Evolutionary conservation across 2,329 filamentous ascomycete genomes (phyloP), one percentile per base, ranked within the genome.

Genomic region (Claviceps maximensis): DNA sequence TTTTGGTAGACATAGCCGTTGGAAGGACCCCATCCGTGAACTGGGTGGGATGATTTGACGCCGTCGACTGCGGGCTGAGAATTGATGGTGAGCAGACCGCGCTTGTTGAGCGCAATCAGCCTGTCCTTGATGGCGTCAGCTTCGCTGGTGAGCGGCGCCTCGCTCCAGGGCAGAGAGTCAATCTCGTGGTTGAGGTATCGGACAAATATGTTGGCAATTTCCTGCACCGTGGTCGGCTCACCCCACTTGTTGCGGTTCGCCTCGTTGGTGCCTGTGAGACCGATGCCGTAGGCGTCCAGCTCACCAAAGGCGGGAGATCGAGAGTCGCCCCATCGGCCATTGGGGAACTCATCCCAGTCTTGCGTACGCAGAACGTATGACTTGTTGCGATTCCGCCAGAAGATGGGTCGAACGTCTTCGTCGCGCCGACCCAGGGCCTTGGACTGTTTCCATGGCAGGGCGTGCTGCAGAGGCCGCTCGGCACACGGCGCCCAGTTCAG

Each of bases 1-100:
- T 98, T 98, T 67, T 98, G 93, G 70, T 97, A 98, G 53, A 97
- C 93, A 64, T 95, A 98, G 55, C 93, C 93, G 61, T 95, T 95
- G 56, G 82, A 78, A 4, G 93, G 93, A 13, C 93, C 93, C 93
- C 93, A 98, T 53, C 93, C 93, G 67, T 94, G 86, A 7, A 94
- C 76, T 0, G 88, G 81, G 64, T 98, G 82, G 4, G 83, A 86
- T 0, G 90, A 97, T 69, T 89, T 91, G 57, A 84, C 87, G 40
- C 91, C 89, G 62, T 96, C 86, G 49, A 98, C 87, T 36, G 93
- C 88, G 40, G 93, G 93, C 71, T 98, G 93, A 1, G 93, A 97
- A 73, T 98, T 98, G 72, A 98, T 89, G 41, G 93, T 97, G 55
- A 98, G 73, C 55, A 98, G 78, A 19, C 93, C 93, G 36, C 89